Evolutionary conservation across 208 protist species (phyloP).

Genomic region (Trypanosoma melophagium): DNA sequence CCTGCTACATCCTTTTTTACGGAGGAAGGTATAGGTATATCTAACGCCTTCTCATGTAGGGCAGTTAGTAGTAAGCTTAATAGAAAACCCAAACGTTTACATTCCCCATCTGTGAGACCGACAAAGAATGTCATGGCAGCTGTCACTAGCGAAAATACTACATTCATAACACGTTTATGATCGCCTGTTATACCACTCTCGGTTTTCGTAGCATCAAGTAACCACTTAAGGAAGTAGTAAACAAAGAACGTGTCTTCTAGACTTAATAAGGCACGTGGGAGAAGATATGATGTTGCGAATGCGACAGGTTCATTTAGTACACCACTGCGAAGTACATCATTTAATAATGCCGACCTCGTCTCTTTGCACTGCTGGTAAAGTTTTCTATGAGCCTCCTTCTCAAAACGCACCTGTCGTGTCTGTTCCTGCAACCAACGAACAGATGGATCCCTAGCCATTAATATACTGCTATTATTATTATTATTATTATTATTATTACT

Average conservation of each 20-base stretch:
- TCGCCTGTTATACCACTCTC: not conserved
- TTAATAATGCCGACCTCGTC: constrained; percentile 15
- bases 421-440: constrained; percentile 40
- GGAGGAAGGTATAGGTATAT: constrained; percentile 10
- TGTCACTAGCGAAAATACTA: constrained; percentile 57
- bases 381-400: constrained; percentile 44
- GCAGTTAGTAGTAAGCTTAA: constrained; percentile 33
- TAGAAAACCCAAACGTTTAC: constrained; percentile 62
- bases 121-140: constrained; percentile 60
- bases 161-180: constrained; percentile 30
- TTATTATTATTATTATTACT: constrained; percentile 1
- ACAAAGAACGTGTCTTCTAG: constrained; percentile 68
- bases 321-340: constrained; percentile 20
- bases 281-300: constrained; percentile 54
- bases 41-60: constrained; percentile 18
- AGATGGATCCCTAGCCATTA: constrained; percentile 6
- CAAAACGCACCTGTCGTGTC: constrained; percentile 32
- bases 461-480: not conserved
- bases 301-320: constrained; percentile 16
- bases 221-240: constrained; percentile 52
- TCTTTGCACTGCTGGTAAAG: constrained; percentile 26
- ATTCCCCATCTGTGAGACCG: constrained; percentile 74
- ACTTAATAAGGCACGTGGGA: constrained; percentile 72
- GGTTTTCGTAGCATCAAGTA: constrained; percentile 26
- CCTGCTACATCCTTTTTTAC: not conserved